Conservation (phyloP, 164 flowering plant genomes). For the Malania oleifera region DNA sequence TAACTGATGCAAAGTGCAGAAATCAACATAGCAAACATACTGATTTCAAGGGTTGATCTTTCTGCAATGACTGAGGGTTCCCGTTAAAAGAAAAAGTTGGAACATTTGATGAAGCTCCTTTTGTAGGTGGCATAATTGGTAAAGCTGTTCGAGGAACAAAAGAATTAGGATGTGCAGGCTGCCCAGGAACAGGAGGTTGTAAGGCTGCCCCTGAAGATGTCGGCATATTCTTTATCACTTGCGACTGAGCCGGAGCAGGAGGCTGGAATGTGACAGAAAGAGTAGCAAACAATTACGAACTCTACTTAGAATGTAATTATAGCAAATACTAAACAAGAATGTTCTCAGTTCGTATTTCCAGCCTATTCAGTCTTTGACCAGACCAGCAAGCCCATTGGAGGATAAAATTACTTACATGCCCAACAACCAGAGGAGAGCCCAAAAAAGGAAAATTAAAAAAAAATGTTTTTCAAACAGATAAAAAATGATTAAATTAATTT, state of each 20-base stretch:
- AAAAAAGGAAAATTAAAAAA: conserved; percentile 1
- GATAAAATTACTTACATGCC: conserved; percentile 13
- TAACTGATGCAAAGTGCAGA: background rate
- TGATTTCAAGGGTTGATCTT: background rate
- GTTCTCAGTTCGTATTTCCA: conserved; percentile 8
- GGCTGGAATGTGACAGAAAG: conserved; percentile 17
- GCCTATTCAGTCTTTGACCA: conserved; percentile 3
- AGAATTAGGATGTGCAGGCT: conserved; percentile 19
- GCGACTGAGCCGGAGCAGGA: conserved; percentile 13
- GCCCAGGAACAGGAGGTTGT: conserved; percentile 28
- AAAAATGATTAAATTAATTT: background rate
- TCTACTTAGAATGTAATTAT: background rate
- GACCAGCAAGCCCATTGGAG: conserved; percentile 13
- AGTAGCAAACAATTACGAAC: conserved; percentile 1
- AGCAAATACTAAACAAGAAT: background rate
- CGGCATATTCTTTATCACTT: conserved; percentile 15
- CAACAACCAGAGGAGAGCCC: conserved; percentile 8
- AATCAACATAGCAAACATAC: conserved; percentile 18
- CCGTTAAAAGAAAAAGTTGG: background rate
- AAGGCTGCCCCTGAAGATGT: conserved; percentile 17
- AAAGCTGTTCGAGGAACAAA: conserved; percentile 20
- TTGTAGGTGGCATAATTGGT: conserved; percentile 16
- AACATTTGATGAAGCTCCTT: background rate
- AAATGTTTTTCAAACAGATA: background rate
- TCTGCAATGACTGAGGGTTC: background rate